Conservation (phyloP, 306 rosid genomes). For the Fragaria nilgerrensis region DNA sequence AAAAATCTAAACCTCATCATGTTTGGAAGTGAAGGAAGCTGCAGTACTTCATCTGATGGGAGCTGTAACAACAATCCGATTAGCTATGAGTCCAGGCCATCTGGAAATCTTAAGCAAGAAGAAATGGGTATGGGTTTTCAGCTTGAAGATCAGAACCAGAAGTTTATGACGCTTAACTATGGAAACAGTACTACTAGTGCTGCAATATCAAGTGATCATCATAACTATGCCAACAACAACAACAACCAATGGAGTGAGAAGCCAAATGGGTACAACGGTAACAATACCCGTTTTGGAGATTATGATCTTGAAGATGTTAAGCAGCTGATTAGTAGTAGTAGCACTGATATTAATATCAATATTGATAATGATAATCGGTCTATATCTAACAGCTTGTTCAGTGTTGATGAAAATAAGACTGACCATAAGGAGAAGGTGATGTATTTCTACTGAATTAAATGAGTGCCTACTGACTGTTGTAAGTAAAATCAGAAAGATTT, state of each 20-base stretch:
- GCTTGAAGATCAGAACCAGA: slow-evolving; percentile 24
- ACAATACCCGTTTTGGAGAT: slow-evolving; percentile 14
- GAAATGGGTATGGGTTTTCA: slow-evolving; percentile 39
- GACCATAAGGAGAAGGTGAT: slow-evolving; percentile 36
- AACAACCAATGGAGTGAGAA: slow-evolving; percentile 42
- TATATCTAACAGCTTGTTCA: slow-evolving; percentile 25
- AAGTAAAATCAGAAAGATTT: slow-evolving; percentile 73
- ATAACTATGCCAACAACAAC: slow-evolving; percentile 4
- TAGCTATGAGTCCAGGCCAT: slow-evolving; percentile 32
- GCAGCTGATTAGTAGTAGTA: slow-evolving; percentile 41
- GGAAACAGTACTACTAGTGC: slow-evolving; percentile 13
- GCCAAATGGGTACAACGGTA: slow-evolving; percentile 18
- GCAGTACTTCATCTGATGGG: slow-evolving; percentile 68
- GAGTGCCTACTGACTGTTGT: slow-evolving; percentile 25
- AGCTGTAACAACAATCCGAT: slow-evolving; percentile 47
- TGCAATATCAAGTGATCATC: background rate
- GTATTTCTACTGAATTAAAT: slow-evolving; percentile 39
- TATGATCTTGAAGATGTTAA: slow-evolving; percentile 47
- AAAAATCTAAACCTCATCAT: slow-evolving; percentile 33
- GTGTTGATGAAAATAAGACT: slow-evolving; percentile 52
- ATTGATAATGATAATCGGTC: slow-evolving; percentile 3
- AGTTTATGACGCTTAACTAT: slow-evolving; percentile 34
- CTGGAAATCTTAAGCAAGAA: slow-evolving; percentile 36
- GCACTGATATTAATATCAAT: slow-evolving; percentile 15
- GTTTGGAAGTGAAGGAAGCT: slow-evolving; percentile 77